phyloP scores from a whole-genome alignment of 495 filamentous ascomycete genomes.

The Annulohypoxylon nitens region DNA sequence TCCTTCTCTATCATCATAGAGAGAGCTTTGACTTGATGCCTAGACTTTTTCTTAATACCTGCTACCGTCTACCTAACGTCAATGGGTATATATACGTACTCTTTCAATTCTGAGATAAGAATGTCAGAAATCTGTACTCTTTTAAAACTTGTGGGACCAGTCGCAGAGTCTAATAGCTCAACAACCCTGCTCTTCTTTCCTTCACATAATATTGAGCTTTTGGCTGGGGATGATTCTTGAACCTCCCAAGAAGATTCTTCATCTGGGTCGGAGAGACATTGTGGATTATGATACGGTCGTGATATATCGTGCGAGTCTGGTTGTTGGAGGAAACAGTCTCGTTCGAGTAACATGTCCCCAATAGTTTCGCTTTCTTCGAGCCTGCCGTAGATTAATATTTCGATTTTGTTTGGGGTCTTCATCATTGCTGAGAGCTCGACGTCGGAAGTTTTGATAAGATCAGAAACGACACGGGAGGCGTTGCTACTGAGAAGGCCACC shows the following conservation, averaged over 20 bases:
- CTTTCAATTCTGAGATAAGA: constrained; percentile 22
- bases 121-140: constrained; percentile 5
- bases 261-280: constrained; percentile 12
- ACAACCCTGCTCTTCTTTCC: constrained; percentile 10
- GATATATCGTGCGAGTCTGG: constrained; percentile 19
- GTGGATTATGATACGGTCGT: constrained; percentile 33
- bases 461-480: neutral
- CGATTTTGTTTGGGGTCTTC: constrained; percentile 2
- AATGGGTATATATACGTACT: constrained; percentile 6
- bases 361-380: constrained; percentile 13
- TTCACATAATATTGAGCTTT: neutral
- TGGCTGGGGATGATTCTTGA: neutral
- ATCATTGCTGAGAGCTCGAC: constrained; percentile 23
- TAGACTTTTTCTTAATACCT: neutral
- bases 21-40: constrained; percentile 30
- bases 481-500: constrained; percentile 12
- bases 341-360: constrained; percentile 23
- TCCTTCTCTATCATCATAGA: constrained; percentile 40
- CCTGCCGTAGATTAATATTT: constrained; percentile 24
- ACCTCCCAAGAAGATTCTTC: neutral
- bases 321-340: constrained; percentile 29
- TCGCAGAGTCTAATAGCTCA: constrained; percentile 25
- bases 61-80: neutral
- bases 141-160: constrained; percentile 23
- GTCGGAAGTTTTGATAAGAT: constrained; percentile 2